Base-by-base conservation (phyloP, 129 eudicot species). In the Smallanthus sonchifolius region DNA sequence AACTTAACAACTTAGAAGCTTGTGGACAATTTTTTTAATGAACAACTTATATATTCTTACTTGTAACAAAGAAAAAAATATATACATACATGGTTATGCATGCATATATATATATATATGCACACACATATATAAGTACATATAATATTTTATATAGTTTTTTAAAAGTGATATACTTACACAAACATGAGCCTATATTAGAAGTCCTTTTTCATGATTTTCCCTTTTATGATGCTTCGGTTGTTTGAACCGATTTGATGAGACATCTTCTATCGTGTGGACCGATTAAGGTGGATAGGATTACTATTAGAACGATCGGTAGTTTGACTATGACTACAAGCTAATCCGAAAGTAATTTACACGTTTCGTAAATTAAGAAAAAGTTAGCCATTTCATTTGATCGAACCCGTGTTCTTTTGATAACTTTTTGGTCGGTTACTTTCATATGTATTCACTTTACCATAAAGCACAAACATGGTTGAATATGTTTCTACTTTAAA, bases 371-470 rank as follows among this genome's bases (percentile, higher is more conserved):
- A 34, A 15, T 39, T 39, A 54, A 76, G 10, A 55, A 55, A 36
- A 67, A 3, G 39, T 7, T 34, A 2, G 16, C 34, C 34, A 69
- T 16, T 77, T 8, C 35, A 10, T 76, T 57, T 19, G 44, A 67
- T 64, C 65, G 19, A 9, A 54, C 20, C 32, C 37, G 32, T 35
- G 69, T 68, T 7, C 45, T 11, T 67, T 43, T 44, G 4, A 56
- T 17, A 77, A 47, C 36, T 51, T 44, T 68, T 57, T 57, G 73
- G 75, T 77, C 69, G 75, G 81, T 56, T 56, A 68, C 61, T 57
- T 77, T 77, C 49, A n/a, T 68, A 43, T 28, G 10, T 7, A 44
- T 34, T 39, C 37, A 40, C 64, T 20, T 63, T 48, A 40, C 35
- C 16, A 40, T 67, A 16, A 77, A 77, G 69, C 44, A 54, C 36